Conservation (phyloP, 305 asterid genomes). For the Fraxinus sp. region DNA sequence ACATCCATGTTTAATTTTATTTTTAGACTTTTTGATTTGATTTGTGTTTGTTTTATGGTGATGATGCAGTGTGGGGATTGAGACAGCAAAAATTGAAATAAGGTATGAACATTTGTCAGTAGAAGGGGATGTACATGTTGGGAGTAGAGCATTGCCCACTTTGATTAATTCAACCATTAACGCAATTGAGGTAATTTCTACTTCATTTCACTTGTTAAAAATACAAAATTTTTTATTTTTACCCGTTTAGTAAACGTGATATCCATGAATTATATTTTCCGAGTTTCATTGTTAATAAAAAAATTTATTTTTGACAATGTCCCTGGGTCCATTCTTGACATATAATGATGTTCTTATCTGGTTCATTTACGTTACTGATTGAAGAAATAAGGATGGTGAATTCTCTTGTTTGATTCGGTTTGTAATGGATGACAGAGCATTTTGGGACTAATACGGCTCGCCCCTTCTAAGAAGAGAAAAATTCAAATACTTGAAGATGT, state of each 20-base stretch:
- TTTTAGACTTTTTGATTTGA: neutral
- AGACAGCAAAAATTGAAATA: slow-evolving; percentile 36
- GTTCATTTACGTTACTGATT: neutral
- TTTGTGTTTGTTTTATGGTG: neutral
- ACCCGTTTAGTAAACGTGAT: neutral
- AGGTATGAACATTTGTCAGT: slow-evolving; percentile 37
- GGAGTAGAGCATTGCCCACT: slow-evolving; percentile 43
- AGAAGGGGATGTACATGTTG: slow-evolving; percentile 36
- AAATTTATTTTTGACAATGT: neutral
- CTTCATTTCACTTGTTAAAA: neutral
- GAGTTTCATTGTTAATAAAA: neutral
- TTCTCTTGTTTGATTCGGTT: slow-evolving; percentile 13
- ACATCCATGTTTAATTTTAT: neutral
- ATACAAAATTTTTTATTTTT: neutral
- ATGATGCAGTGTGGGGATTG: slow-evolving; percentile 37
- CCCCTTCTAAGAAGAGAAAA: slow-evolving; percentile 38
- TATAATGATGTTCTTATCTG: neutral
- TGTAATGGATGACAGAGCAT: slow-evolving; percentile 29
- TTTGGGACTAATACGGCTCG: slow-evolving; percentile 23
- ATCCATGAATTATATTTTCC: neutral
- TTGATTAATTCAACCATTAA: slow-evolving; percentile 34
- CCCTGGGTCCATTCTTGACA: neutral
- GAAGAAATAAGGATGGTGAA: neutral
- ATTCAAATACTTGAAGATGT: slow-evolving; percentile 36
- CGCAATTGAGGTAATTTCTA: slow-evolving; percentile 30